Conservation (phyloP, 108 stramenopile genomes). For the Conticribra weissflogii region DNA sequence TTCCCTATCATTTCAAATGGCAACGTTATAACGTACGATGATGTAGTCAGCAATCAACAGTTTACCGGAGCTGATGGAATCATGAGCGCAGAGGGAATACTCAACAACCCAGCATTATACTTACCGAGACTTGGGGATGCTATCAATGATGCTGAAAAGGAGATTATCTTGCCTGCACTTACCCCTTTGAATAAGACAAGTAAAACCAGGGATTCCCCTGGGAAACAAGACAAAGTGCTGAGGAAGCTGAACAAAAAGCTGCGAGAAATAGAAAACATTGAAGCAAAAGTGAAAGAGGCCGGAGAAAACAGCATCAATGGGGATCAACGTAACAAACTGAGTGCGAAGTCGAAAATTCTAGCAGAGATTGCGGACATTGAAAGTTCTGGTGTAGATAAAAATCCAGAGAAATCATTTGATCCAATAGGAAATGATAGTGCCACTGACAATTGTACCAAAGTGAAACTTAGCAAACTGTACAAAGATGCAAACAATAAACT, state of each 20-base stretch:
- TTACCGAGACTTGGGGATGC: constrained; percentile 54
- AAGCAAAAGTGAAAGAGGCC: constrained; percentile 48
- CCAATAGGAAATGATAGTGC: neutral
- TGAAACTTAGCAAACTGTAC: constrained; percentile 54
- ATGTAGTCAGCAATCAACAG: constrained; percentile 71
- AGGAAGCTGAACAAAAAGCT: constrained; percentile 68
- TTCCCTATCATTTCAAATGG: constrained; percentile 89
- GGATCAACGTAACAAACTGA: constrained; percentile 59
- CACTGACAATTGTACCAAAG: constrained; percentile 12
- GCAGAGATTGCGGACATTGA: constrained; percentile 27
- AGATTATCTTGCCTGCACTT: constrained; percentile 21
- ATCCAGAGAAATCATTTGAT: neutral
- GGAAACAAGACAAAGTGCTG: constrained; percentile 15
- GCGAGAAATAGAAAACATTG: constrained; percentile 60
- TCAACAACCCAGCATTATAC: constrained; percentile 92
- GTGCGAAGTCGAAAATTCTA: constrained; percentile 43
- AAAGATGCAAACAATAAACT: constrained; percentile 43
- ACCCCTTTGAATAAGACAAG: constrained; percentile 27
- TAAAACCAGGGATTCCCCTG: constrained; percentile 1
- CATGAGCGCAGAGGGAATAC: constrained; percentile 93
- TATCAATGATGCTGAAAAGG: constrained; percentile 24
- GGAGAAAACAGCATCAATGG: constrained; percentile 40
- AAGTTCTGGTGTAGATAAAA: neutral
- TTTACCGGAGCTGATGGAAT: constrained; percentile 83
- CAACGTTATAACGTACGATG: constrained; percentile 84